A percentile compares a stretch with the other conserved stretches of the same genome.
These are phyloP conservation scores for Trypanosomatidae sp. DNA, from an alignment of 208 protist genomes.

Conservation along the genomic window DNA sequence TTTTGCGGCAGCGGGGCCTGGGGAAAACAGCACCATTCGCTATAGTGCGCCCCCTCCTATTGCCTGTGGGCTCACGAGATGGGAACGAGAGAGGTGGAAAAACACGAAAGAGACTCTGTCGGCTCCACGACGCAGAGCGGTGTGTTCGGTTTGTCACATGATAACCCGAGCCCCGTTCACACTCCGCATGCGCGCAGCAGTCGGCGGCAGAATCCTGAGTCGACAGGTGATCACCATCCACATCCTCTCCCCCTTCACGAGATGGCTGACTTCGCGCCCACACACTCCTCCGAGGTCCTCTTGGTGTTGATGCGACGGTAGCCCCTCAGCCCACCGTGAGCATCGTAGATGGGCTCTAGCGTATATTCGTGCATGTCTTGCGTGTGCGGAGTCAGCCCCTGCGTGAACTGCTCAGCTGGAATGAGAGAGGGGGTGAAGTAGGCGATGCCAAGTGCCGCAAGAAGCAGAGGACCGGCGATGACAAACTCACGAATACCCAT, in stretches of 20 bases:
- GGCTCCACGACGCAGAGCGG: neutral
- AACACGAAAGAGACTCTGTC: neutral
- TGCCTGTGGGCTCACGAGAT: neutral
- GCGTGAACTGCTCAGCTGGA: slow-evolving; percentile 73
- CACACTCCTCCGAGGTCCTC: neutral
- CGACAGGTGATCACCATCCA: neutral
- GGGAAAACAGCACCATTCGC: neutral
- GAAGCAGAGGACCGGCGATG: slow-evolving; percentile 59
- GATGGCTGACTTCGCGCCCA: neutral
- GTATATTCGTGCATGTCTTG: slow-evolving; percentile 77
- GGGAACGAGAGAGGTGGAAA: neutral
- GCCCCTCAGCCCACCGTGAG: slow-evolving; percentile 62
- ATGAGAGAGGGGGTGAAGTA: slow-evolving; percentile 68
- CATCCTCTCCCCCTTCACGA: neutral
- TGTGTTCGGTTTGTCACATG: neutral
- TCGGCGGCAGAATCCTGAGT: neutral
- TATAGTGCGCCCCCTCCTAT: neutral
- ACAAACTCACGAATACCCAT: slow-evolving; percentile 88
- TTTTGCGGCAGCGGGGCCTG: neutral
- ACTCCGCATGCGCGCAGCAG: neutral
- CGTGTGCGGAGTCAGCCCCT: slow-evolving; percentile 59
- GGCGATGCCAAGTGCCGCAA: slow-evolving; percentile 64
- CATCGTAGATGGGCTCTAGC: slow-evolving; percentile 81
- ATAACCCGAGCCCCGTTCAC: neutral
- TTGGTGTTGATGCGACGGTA: slow-evolving; percentile 71